Conservation (phyloP, 805 yeast genomes). For the Clavispora carvajalis region DNA sequence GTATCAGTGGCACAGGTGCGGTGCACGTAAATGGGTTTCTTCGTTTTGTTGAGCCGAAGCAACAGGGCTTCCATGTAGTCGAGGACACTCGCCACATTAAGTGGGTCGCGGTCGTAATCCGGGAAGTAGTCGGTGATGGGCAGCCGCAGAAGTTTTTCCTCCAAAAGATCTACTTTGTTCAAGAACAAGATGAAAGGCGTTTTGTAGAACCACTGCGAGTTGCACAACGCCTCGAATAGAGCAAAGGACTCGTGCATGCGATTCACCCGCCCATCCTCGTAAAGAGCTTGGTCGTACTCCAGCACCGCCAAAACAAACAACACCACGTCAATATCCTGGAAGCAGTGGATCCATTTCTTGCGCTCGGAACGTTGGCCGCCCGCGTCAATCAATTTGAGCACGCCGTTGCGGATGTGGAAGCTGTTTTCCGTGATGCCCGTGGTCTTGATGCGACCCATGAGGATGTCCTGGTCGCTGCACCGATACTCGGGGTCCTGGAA, state of each 20-base stretch:
- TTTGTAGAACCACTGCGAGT: conserved; percentile 75
- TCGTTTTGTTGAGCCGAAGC: conserved; percentile 55
- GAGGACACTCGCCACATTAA: conserved; percentile 60
- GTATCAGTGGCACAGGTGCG: conserved; percentile 96
- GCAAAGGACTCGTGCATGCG: conserved; percentile 87
- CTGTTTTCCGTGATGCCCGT: conserved; percentile 90
- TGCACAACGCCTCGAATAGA: conserved; percentile 77
- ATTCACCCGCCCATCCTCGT: conserved; percentile 85
- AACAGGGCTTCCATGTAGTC: conserved; percentile 68
- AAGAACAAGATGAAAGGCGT: conserved; percentile 88
- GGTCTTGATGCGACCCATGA: conserved; percentile 88
- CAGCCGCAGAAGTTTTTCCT: conserved; percentile 57
- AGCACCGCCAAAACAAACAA: conserved; percentile 83
- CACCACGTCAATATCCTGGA: conserved; percentile 84
- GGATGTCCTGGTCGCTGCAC: conserved; percentile 77
- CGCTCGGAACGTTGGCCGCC: conserved; percentile 95
- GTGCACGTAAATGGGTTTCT: conserved; percentile 82
- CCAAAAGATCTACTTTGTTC: conserved; percentile 82
- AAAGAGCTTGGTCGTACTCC: conserved; percentile 88
- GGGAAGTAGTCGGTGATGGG: conserved; percentile 76
- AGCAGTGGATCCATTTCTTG: conserved; percentile 91
- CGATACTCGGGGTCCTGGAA: conserved; percentile 61
- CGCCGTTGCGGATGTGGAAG: conserved; percentile 59
- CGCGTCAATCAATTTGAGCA: conserved; percentile 82
- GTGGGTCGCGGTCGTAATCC: conserved; percentile 60